Percentiles rank a stretch among this genome's conserved stretches.
phyloP scores from a whole-genome alignment of 768 basidiomycete species.

The Boletus edulis region DNA sequence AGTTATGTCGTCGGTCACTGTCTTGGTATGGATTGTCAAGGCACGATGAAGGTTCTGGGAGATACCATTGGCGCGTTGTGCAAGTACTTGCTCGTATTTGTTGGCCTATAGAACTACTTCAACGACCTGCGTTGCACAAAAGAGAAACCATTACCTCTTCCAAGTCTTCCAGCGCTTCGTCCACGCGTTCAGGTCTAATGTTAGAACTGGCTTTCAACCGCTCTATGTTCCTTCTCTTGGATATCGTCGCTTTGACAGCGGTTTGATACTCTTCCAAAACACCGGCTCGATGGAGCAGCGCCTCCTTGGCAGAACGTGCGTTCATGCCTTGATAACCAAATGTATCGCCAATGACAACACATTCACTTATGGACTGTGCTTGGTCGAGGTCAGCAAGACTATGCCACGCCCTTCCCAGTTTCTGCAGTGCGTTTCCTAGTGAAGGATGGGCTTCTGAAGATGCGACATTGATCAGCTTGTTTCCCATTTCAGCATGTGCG shows the following conservation, averaged over 20 bases:
- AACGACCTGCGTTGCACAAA: slow-evolving; percentile 1
- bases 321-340: slow-evolving; percentile 96
- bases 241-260: slow-evolving; percentile 90
- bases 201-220: slow-evolving; percentile 82
- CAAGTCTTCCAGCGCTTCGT: slow-evolving; percentile 89
- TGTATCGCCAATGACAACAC: slow-evolving; percentile 93
- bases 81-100: slow-evolving; percentile 83
- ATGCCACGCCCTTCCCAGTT: slow-evolving; percentile 86
- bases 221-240: slow-evolving; percentile 89
- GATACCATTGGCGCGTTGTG: slow-evolving; percentile 86
- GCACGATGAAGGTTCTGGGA: slow-evolving; percentile 91
- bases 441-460: slow-evolving; percentile 87
- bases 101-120: slow-evolving; percentile 59
- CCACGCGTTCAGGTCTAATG: slow-evolving; percentile 82
- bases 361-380: slow-evolving; percentile 91
- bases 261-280: slow-evolving; percentile 94
- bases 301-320: slow-evolving; percentile 95
- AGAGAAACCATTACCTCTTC: slow-evolving; percentile 64
- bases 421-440: slow-evolving; percentile 78
- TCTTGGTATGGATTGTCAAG: slow-evolving; percentile 77
- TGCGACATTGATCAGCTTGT: slow-evolving; percentile 84
- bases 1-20: slow-evolving; percentile 89
- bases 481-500: slow-evolving; percentile 89
- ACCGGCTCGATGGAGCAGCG: slow-evolving; percentile 81
- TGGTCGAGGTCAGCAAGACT: slow-evolving; percentile 85